Evolutionary conservation across 352 stramenopile genomes (phyloP), one percentile per base, ranked within the genome.

Genomic region (Pythium chondricola): DNA sequence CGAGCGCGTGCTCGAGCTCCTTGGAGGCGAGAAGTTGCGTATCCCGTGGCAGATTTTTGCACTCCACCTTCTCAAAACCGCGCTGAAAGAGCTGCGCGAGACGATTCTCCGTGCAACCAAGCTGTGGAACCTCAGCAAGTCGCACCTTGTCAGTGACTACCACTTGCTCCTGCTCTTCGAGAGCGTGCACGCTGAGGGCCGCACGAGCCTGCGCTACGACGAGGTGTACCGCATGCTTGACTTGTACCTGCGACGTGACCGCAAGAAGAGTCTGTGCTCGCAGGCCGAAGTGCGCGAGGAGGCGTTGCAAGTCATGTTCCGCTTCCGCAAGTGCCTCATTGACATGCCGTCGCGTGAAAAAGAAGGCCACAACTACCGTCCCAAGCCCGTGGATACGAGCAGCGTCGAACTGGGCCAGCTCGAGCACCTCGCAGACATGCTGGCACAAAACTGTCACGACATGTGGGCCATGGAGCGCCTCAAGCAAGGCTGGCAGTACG

Each of bases 321-420:
- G 83, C 17, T 94, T 94, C 74, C 76, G 79, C 13, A 89, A 86
- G 48, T 91, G 77, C 49, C 61, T 94, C 11, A 94, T 92, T 17
- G 83, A 93, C 43, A 94, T 94, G 83, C 83, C 83, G 30, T 93
- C 81, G 33, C 78, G 83, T 45, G 83, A 94, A 49, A 91, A 93
- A 30, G 83, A 94, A 59, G 83, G 83, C 4, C 81, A 94, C 58
- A 89, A 94, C 43, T 94, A 94, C 47, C 65, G 72, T 1, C 83
- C 83, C 10, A 93, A 94, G 57, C 83, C 83, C 25, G 79, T 94
- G 30, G 83, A 94, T 21, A 94, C 83, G 21, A 74, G 58, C 27
- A 60, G 50, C 16, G 66, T 94, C n/a, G 79, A 88, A 31, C 52
- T 94, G 17, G 73, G 81, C 0, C 75, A 75, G 44, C 60, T 91